Evolutionary conservation across 2,329 filamentous ascomycete species (phyloP).

Genomic region (Diplodia corticola): DNA sequence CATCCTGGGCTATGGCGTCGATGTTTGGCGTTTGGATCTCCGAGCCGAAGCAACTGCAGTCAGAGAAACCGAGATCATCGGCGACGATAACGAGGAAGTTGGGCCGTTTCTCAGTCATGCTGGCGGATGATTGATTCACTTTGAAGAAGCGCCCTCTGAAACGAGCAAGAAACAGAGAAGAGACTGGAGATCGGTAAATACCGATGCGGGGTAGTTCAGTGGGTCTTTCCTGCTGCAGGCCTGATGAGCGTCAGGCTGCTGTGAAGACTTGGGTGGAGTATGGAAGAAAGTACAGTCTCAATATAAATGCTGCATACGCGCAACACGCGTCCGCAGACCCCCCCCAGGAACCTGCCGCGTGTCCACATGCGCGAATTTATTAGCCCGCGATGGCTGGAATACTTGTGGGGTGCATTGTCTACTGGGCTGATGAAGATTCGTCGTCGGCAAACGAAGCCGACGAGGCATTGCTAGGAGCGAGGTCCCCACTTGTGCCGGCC

Average conservation of each 20-base stretch:
- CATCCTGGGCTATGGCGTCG: slow-evolving; percentile 50
- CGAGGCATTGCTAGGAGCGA: not conserved
- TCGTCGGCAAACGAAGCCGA: not conserved
- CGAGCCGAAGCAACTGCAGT: slow-evolving; percentile 59
- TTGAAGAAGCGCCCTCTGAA: not conserved
- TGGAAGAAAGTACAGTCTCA: not conserved
- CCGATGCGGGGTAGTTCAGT: not conserved
- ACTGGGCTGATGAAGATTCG: not conserved
- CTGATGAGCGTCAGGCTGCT: not conserved
- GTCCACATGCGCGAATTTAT: not conserved
- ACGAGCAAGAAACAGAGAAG: not conserved
- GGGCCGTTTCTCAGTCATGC: slow-evolving; percentile 41
- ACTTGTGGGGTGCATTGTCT: not conserved
- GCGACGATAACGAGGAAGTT: slow-evolving; percentile 63
- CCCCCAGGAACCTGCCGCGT: not conserved
- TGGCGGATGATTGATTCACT: not conserved
- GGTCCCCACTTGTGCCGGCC: not conserved
- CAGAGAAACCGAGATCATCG: slow-evolving; percentile 62
- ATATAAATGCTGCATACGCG: not conserved
- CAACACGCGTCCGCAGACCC: not conserved
- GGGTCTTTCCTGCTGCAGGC: not conserved
- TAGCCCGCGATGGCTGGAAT: not conserved
- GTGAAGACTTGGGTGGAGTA: not conserved
- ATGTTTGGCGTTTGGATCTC: slow-evolving; percentile 63
- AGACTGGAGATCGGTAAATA: not conserved